Percentiles rank a stretch among this genome's conserved stretches.
Conservation (phyloP, 2,329 filamentous ascomycete species). For the Epichloe festucae region DNA sequence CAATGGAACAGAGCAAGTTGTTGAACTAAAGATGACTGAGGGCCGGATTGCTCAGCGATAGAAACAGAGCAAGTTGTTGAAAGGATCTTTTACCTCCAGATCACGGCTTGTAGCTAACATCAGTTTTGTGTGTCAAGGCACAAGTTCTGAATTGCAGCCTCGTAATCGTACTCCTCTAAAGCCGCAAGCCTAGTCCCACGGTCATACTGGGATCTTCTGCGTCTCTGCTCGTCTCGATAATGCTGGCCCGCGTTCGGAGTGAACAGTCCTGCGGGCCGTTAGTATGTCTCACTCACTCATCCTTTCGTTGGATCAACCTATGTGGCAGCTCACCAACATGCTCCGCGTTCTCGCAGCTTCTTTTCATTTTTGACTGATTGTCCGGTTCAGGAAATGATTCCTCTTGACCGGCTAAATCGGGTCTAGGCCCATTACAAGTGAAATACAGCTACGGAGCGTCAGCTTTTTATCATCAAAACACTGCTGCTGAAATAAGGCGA, state of each 20-base stretch:
- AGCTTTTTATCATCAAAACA: background rate
- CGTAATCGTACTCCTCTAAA: conserved; percentile 47
- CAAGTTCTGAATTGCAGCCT: conserved; percentile 27
- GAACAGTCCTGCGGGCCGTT: conserved; percentile 51
- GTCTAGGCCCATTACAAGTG: conserved; percentile 33
- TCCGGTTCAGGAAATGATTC: conserved; percentile 66
- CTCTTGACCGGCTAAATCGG: conserved; percentile 52
- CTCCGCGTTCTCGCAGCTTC: conserved; percentile 77
- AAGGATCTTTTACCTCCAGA: background rate
- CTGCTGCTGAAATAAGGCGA: background rate
- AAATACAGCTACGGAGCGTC: conserved; percentile 33
- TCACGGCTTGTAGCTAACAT: background rate
- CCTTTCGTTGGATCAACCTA: background rate
- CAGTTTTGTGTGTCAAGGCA: conserved; percentile 14
- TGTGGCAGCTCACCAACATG: conserved; percentile 53
- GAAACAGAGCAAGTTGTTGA: background rate
- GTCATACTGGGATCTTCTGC: conserved; percentile 66
- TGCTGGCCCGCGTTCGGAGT: conserved; percentile 66
- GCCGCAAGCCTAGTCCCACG: conserved; percentile 64
- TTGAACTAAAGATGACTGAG: no score
- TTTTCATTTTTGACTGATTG: conserved; percentile 76
- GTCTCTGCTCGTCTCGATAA: conserved; percentile 61
- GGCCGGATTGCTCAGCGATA: background rate
- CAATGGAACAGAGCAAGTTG: background rate
- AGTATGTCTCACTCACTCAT: background rate